Evolutionary conservation across 2,329 filamentous ascomycete genomes (phyloP).

Genomic region (Mycocentrospora acerina): DNA sequence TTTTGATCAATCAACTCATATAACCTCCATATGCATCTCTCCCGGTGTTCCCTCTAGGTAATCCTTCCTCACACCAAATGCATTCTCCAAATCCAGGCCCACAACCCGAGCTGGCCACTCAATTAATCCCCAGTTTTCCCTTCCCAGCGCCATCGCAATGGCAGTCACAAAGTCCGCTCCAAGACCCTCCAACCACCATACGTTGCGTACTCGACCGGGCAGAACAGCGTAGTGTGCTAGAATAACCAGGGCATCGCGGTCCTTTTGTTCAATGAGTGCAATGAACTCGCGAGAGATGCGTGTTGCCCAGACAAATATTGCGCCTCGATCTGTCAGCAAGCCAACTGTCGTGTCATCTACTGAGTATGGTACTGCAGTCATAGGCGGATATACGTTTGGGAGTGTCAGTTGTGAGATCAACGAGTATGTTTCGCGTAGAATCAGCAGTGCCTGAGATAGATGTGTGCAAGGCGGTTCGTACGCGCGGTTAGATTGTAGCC

Average conservation of each 20-base stretch:
- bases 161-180: slow-evolving; percentile 35
- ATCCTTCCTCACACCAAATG: slow-evolving; percentile 21
- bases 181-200: slow-evolving; percentile 41
- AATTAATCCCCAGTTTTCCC: slow-evolving; percentile 32
- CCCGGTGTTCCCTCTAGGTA: slow-evolving; percentile 19
- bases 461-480: slow-evolving; percentile 13
- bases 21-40: slow-evolving; percentile 32
- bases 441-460: slow-evolving; percentile 25
- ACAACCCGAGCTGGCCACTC: slow-evolving; percentile 33
- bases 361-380: slow-evolving; percentile 32
- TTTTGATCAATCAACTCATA: slow-evolving; percentile 14
- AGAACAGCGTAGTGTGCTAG: slow-evolving; percentile 43
- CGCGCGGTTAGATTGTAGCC: slow-evolving; percentile 19
- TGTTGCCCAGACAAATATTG: slow-evolving; percentile 37
- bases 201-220: slow-evolving; percentile 32
- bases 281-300: slow-evolving; percentile 33
- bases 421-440: slow-evolving; percentile 32
- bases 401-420: slow-evolving; percentile 35
- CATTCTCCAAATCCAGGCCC: slow-evolving; percentile 28
- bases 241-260: slow-evolving; percentile 38
- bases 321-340: slow-evolving; percentile 33
- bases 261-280: slow-evolving; percentile 29
- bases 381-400: slow-evolving; percentile 21
- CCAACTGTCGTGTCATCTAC: slow-evolving; percentile 30
- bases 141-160: slow-evolving; percentile 35